Evolutionary conservation across 805 yeast species (phyloP).

Genomic region (Isabelozyma heimii): DNA sequence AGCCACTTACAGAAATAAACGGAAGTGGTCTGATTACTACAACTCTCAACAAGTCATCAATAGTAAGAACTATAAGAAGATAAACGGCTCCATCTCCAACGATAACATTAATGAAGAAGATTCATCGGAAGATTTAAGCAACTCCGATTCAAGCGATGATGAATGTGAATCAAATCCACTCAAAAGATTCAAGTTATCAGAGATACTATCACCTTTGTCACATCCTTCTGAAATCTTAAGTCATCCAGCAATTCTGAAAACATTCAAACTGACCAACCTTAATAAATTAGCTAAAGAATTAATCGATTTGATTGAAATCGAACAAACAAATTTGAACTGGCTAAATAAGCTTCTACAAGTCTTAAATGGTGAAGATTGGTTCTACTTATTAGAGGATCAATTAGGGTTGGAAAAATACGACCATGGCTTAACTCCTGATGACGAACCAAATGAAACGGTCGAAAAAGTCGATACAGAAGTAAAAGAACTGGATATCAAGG

Average conservation of each 20-base stretch:
- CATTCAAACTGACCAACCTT: conserved; percentile 56
- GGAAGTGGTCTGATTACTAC: conserved; percentile 35
- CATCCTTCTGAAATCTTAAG: conserved; percentile 76
- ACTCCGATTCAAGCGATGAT: conserved; percentile 7
- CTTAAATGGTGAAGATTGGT: conserved; percentile 84
- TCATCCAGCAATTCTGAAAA: conserved; percentile 65
- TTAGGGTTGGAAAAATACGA: conserved; percentile 69
- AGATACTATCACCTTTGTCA: conserved; percentile 71
- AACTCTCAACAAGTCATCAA: conserved; percentile 2
- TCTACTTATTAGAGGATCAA: conserved; percentile 58
- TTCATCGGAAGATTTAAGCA: conserved; percentile 15
- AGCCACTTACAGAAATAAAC: conserved; percentile 24
- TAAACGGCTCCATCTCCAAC: conserved; percentile 1
- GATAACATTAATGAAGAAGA: conserved; percentile 13
- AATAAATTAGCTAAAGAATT: conserved; percentile 65
- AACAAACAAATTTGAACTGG: conserved; percentile 73
- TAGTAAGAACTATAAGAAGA: conserved; percentile 4
- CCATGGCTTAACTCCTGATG: conserved; percentile 45
- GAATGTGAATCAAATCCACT: conserved; percentile 27
- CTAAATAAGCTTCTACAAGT: conserved; percentile 71
- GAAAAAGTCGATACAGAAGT: conserved; percentile 8
- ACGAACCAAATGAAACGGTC: conserved; percentile 14
- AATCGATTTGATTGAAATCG: conserved; percentile 74
- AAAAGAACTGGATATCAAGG: conserved; percentile 5
- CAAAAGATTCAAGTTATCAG: conserved; percentile 26